Conservation (phyloP, 2,329 filamentous ascomycete species). For the Fusarium tupiense region DNA sequence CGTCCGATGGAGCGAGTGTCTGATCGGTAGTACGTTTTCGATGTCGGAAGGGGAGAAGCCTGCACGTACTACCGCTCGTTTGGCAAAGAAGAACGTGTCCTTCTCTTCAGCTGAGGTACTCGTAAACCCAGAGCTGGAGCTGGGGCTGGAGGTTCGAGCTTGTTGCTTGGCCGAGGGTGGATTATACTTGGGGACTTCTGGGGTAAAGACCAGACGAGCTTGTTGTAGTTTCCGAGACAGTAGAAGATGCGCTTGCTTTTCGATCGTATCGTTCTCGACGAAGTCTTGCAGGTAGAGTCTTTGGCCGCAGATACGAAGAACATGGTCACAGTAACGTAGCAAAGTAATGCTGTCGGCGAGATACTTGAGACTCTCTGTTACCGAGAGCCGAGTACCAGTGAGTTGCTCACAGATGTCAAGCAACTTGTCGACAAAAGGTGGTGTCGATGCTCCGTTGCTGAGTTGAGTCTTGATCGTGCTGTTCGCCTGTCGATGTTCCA, state of each 20-base stretch:
- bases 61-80: conserved; percentile 11
- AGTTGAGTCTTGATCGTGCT: background rate
- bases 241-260: conserved; percentile 46
- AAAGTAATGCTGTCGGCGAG: conserved; percentile 52
- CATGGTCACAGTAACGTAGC: conserved; percentile 50
- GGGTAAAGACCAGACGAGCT: conserved; percentile 14
- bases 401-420: conserved; percentile 45
- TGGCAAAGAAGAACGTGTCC: conserved; percentile 8
- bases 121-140: background rate
- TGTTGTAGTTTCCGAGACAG: conserved; percentile 32
- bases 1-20: conserved; percentile 44
- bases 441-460: background rate
- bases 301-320: conserved; percentile 41
- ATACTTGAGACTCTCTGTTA: conserved; percentile 41
- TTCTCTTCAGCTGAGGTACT: background rate
- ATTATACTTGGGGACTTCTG: background rate
- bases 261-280: conserved; percentile 43
- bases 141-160: background rate
- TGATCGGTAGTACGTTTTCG: conserved; percentile 46
- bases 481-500: conserved; percentile 15
- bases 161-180: background rate
- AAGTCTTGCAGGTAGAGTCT: conserved; percentile 51
- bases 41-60: conserved; percentile 37
- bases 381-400: conserved; percentile 40
- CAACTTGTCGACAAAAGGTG: conserved; percentile 33